Evolutionary conservation across 2,329 filamentous ascomycete species (phyloP), one percentile per base, ranked within the genome.

Genomic region (Hymenoscyphus fraxineus): DNA sequence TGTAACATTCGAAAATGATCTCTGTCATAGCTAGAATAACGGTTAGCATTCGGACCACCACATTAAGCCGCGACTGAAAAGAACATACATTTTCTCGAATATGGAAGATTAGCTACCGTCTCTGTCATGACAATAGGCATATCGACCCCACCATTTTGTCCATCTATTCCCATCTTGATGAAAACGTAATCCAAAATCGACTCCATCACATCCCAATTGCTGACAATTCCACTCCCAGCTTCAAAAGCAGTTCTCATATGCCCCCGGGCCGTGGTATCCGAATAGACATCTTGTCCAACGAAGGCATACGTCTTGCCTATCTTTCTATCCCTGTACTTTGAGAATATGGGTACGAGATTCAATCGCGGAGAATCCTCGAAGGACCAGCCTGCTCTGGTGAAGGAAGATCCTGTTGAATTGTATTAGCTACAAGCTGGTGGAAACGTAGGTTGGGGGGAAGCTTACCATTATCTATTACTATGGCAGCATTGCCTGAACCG

Each of bases 181-280:
- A 99, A 99, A 54, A 93, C 85, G 77, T 97, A 97, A 79, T 99
- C 95, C 58, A 99, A 79, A 5, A 97, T 83, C 65, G 94, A 93
- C 77, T 99, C 95, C 87, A 97, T 93, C 40, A 93, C 93, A 77
- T 99, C 95, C 93, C 96, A 99, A 76, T 98, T 98, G 77, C 92
- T 93, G 66, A 98, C 87, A 58, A 99, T 89, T 68, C 93, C 94
- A 56, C 89, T 94, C 31, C 93, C 93, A 1, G 89, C 85, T 76
- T 99, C 95, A 72, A 97, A 98, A 1, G 93, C 89, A 76, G 92
- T 91, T 75, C 94, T 89, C 65, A 96, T 89, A 76, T 98, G 95
- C 12, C 93, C 92, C 64, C 92, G 86, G 27, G 95, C 93, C 1
- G 93, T 97, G 32, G 94, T 95, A 78, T 99, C 95, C 68, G 93